A percentile compares a stretch with the other conserved stretches of the same genome.
Evolutionary conservation across 345 rosid genomes (phyloP).

Genomic region (Eutrema heterophyllum): DNA sequence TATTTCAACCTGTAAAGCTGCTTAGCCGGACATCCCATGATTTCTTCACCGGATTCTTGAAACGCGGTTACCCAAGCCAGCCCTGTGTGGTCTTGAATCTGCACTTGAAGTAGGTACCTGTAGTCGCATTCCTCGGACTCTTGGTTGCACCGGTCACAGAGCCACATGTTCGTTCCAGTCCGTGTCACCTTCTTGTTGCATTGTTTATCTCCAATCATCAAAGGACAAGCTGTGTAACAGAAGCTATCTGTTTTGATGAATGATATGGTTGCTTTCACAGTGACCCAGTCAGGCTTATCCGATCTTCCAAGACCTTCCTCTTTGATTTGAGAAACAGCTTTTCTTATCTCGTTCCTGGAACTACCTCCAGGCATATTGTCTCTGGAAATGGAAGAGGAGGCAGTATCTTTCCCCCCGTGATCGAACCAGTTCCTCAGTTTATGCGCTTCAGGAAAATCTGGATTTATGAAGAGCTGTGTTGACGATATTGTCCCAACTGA

Average conservation of each 20-base stretch:
- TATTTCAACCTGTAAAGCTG: conserved; percentile 60
- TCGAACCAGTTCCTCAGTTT: conserved; percentile 69
- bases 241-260: conserved; percentile 73
- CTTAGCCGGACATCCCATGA: conserved; percentile 67
- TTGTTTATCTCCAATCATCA: conserved; percentile 83
- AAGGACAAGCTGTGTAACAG: conserved; percentile 87
- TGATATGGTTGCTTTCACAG: conserved; percentile 58
- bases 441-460: conserved; percentile 69
- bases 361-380: conserved; percentile 47
- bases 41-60: conserved; percentile 84
- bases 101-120: conserved; percentile 81
- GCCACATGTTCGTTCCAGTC: conserved; percentile 59
- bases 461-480: conserved; percentile 77
- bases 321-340: conserved; percentile 73
- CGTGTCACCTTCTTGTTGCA: conserved; percentile 71
- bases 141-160: conserved; percentile 85
- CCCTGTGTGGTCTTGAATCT: conserved; percentile 87
- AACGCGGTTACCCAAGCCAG: conserved; percentile 83
- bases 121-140: conserved; percentile 85
- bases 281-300: conserved; percentile 85
- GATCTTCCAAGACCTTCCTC: conserved; percentile 91
- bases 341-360: conserved; percentile 57
- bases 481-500: conserved; percentile 77
- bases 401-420: conserved; percentile 55
- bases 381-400: conserved; percentile 66